Base-by-base conservation (phyloP, 768 basidiomycete genomes). In the Serendipita sp. region DNA sequence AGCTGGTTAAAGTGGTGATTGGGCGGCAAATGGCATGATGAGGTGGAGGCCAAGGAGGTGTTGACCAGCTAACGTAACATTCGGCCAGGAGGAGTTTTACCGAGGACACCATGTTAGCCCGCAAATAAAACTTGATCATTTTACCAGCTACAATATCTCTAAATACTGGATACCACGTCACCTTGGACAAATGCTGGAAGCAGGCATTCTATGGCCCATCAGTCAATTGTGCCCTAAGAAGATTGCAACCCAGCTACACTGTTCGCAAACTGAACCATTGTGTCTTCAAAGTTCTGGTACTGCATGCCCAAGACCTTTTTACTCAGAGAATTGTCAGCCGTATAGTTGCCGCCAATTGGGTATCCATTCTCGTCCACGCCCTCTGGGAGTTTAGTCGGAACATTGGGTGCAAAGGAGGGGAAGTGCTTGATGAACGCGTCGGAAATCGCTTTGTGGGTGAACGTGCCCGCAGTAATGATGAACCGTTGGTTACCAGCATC, bases 211-310 rank as follows among this genome's bases (percentile, higher is more conserved):
- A n/a, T n/a, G n/a, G n/a, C n/a, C n/a, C n/a, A n/a, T n/a, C n/a
- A n/a, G n/a, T n/a, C n/a, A n/a, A n/a, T n/a, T n/a, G n/a, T n/a
- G n/a, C n/a, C n/a, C 37, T 40, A 40, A 3, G 37, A 40, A 40
- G 37, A 50, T 16, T 50, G 5, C 48, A 50, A 31, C 10, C 34
- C 34, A 18, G 18, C 5, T 10, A 60, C 55, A 31, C 27, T 31
- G 16, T 60, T 34, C 27, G 23, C 55, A 34, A 60, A 60, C 27
- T 60, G 55, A 29, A 60, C 55, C 55, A 60, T 60, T n/a, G 55
- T 60, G n/a, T 60, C 55, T 34, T 60, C 55, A 60, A 60, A 34
- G 27, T 34, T 60, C 27, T 60, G 55, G n/a, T 60, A 60, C 10
- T 29, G 18, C 27, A 60, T 3, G 16, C 55, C 55, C 23, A 60